Evolutionary conservation across 805 yeast species (phyloP).

Genomic region (Priceomyces haplophilus): DNA sequence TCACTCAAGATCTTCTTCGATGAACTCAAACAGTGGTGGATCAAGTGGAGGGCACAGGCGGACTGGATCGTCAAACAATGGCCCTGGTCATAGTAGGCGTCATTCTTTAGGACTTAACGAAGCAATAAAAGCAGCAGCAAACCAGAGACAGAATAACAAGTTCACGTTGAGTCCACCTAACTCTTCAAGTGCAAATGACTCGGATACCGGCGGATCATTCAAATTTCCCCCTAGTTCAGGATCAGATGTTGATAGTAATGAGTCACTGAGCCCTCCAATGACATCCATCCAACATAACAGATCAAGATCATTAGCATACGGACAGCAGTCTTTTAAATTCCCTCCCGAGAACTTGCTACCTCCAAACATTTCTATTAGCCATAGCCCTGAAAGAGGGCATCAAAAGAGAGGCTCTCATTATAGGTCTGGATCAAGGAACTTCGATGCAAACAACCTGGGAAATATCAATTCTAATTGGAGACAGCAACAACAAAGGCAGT

Average conservation of each 20-base stretch:
- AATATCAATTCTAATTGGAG: conserved; percentile 65
- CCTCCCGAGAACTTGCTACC: conserved; percentile 55
- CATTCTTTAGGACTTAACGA: conserved; percentile 90
- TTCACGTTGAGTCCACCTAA: conserved; percentile 32
- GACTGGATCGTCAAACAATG: conserved; percentile 28
- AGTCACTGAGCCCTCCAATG: conserved; percentile 10
- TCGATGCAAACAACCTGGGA: conserved; percentile 28
- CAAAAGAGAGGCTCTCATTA: conserved; percentile 40
- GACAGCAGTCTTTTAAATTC: conserved; percentile 55
- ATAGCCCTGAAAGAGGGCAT: conserved; percentile 39
- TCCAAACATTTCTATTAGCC: conserved; percentile 45
- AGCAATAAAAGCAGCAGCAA: conserved; percentile 96
- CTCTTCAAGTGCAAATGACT: conserved; percentile 12
- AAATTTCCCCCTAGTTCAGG: conserved; percentile 52
- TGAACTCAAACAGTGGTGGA: conserved; percentile 15
- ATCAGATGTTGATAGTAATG: conserved; percentile 15
- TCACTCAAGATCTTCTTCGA: conserved; percentile 36
- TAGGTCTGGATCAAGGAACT: conserved; percentile 37
- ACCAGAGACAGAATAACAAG: conserved; percentile 55
- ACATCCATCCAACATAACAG: conserved; percentile 25
- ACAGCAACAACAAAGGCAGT: conserved; percentile 33
- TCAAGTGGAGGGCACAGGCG: conserved; percentile 27
- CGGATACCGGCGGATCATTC: conserved; percentile 34
- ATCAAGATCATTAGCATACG: conserved; percentile 41
- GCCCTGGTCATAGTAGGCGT: conserved; percentile 78